Evolutionary conservation across 1,139 yeast species (phyloP).

Genomic region (Kazachstania sp.): DNA sequence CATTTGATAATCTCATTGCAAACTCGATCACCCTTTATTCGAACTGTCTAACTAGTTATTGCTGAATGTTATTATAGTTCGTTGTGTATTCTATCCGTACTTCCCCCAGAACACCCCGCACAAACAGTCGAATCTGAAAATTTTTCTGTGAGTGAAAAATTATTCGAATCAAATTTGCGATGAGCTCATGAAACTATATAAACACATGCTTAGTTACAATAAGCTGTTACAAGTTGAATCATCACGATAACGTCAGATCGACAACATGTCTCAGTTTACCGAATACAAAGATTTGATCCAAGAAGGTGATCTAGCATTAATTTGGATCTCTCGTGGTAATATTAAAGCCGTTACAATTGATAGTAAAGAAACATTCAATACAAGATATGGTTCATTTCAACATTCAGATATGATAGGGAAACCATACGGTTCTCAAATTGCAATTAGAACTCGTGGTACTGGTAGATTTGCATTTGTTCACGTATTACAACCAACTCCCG

Average conservation of each 20-base stretch:
- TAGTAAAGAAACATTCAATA: constrained; percentile 56
- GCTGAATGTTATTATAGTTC: too few relatives aligned
- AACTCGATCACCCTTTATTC: too few relatives aligned
- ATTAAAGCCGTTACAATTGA: constrained; percentile 66
- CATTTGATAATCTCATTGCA: too few relatives aligned
- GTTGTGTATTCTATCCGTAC: too few relatives aligned
- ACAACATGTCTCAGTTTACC: constrained; percentile 21
- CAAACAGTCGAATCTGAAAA: too few relatives aligned
- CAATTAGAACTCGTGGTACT: constrained; percentile 49
- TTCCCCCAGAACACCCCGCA: too few relatives aligned
- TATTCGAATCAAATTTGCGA: too few relatives aligned
- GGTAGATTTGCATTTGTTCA: constrained; percentile 70
- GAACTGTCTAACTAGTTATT: too few relatives aligned
- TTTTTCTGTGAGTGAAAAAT: too few relatives aligned
- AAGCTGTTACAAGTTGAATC: too few relatives aligned
- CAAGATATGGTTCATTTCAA: constrained; percentile 82
- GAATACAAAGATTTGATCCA: constrained; percentile 40
- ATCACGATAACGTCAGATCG: background rate
- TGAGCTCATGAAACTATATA: too few relatives aligned
- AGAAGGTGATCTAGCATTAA: constrained; percentile 80
- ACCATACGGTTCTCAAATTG: constrained; percentile 77
- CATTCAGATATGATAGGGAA: constrained; percentile 77
- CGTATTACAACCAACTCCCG: constrained; percentile 85
- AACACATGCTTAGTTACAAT: too few relatives aligned
- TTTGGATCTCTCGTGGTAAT: constrained; percentile 73